phyloP scores from a whole-genome alignment of 345 rosid genomes.

The Brassica incana region DNA sequence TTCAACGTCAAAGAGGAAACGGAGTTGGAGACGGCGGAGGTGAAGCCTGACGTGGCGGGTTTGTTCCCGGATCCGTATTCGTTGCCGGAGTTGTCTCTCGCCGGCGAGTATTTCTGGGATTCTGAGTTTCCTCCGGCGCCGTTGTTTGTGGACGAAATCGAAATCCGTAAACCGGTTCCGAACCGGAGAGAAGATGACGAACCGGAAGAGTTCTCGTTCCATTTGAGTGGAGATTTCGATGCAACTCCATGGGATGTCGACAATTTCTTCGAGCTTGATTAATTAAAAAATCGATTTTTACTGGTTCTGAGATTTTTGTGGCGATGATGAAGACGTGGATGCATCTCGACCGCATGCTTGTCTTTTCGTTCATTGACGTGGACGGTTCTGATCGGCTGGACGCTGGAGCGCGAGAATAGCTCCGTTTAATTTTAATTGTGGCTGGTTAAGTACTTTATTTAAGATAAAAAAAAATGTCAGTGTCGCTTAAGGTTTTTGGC shows the following conservation, averaged over 20 bases:
- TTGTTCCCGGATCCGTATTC: constrained; percentile 40
- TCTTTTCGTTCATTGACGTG: constrained; percentile 12
- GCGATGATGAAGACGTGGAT: constrained; percentile 20
- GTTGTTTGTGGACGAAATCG: constrained; percentile 51
- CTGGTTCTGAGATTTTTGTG: constrained; percentile 15
- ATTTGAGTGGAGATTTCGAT: constrained; percentile 50
- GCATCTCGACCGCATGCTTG: constrained; percentile 1
- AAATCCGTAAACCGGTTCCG: background rate
- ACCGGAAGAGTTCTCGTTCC: constrained; percentile 35
- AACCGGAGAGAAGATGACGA: background rate
- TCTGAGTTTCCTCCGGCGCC: constrained; percentile 45
- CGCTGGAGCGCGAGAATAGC: background rate
- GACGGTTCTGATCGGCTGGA: constrained; percentile 17
- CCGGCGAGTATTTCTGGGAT: constrained; percentile 42
- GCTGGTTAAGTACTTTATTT: background rate
- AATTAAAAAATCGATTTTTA: background rate
- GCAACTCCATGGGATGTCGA: constrained; percentile 71
- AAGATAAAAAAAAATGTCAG: constrained; percentile 14
- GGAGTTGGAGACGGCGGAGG: constrained; percentile 11
- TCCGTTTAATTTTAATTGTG: constrained; percentile 10
- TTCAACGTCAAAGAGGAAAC: constrained; percentile 42
- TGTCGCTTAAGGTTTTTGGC: constrained; percentile 3
- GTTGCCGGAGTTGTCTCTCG: constrained; percentile 27
- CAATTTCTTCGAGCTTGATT: constrained; percentile 40
- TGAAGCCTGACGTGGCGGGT: background rate